Base-by-base conservation (phyloP, 352 stramenopile species). In the Phytophthora europaea region DNA sequence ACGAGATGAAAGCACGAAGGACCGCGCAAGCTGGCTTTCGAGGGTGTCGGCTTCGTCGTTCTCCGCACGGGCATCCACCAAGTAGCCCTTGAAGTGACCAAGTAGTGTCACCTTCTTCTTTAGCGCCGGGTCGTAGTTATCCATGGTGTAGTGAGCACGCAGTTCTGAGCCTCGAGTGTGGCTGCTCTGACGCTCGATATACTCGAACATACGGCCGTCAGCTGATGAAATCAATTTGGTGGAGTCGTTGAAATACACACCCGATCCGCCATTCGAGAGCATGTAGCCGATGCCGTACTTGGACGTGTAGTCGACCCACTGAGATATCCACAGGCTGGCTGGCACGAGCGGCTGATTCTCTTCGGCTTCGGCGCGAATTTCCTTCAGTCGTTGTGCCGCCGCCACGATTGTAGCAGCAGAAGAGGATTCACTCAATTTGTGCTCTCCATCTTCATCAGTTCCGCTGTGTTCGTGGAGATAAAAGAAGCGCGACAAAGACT, bases 241-340 rank as follows among this genome's bases (percentile, higher is more conserved):
- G 16, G 97, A 98, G 80, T 99, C 98, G 75, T 99, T 99, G 69
- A 99, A 99, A 77, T 99, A 99, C 8, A 99, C 98, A 56, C 98
- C 95, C 0, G 93, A 90, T 34, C 79, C 94, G 51, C 97, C 97
- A 84, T 99, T 98, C 57, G 96, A 98, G 10, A 99, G 89, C 54
- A 99, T 86, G 78, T 99, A 99, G 56, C 98, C 98, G 61, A 99
- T 93, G 58, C 98, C 98, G 80, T 99, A 99, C 82, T 99, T 99
- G 76, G 89, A 97, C 6, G 98, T 99, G 81, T 99, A 99, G 76
- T 99, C 98, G 8, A 99, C 97, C 84, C 98, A 99, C 55, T 98
- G 88, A 20, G 91, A 92, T 13, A 99, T 92, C 97, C 98, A 99
- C 62, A 99, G 89, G 0, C 74, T 84, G 4, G 91, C 77, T 2